Base-by-base conservation (phyloP, 306 rosid species). In the Calophaca sinica region DNA sequence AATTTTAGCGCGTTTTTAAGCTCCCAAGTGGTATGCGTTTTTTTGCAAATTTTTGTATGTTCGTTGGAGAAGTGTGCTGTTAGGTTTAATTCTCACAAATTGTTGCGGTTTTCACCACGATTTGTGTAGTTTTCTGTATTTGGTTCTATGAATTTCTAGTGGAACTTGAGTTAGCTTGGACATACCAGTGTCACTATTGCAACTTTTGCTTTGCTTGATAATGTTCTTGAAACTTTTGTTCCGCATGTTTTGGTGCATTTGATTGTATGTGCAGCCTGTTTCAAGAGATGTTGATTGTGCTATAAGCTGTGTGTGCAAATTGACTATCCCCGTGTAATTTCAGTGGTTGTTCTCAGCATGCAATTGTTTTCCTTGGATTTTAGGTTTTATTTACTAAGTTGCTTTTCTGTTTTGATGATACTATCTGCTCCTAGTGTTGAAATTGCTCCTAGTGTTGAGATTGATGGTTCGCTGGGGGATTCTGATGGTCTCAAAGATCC, bases 391-490 rank as follows among this genome's bases (percentile, higher is more conserved):
- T 63, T 76, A n/a, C 79, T 83, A 70, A 53, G 51, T 70, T 36
- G 15, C 55, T 54, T 45, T 84, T 74, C 32, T 58, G 69, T 13
- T 74, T 38, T 68, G 69, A 48, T 83, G 53, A 53, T 67, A 41
- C 71, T 73, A 38, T 81, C 70, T 81, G 58, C 39, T 81, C 45
- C 63, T 73, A 91, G 97, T 35, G 84, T 78, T 84, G 96, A 91
- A 81, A 69, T 85, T 74, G 96, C 11, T 42, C 48, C 48, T 42
- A 2, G 96, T 32, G 84, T 75, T 84, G 96, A 91, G 79, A 69
- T 84, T 73, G 96, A 91, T 84, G 96, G 87, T 44, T 84, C 91
- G 4, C 82, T 89, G 71, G 90, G 87, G 74, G 93, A 90, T 87
- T 84, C 89, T 29, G 96, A 90, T 62, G 88, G 86, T 7, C 77